phyloP scores from a whole-genome alignment of 306 rosid species.

The Glycine tomentella region DNA sequence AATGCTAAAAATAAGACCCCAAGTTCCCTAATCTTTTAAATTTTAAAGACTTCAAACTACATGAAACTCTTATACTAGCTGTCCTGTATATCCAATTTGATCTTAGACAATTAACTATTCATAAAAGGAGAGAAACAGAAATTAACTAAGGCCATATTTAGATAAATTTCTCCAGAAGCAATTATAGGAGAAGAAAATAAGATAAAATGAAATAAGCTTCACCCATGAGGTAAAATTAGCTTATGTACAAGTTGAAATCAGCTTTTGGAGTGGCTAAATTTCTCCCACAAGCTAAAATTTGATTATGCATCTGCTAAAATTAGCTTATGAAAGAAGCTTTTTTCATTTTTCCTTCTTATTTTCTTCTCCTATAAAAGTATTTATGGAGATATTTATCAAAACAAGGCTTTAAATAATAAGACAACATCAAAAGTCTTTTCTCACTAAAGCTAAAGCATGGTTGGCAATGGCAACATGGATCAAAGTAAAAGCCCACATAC shows the following conservation, averaged over 20 bases:
- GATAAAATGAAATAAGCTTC: too few relatives aligned
- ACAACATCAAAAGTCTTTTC: not conserved
- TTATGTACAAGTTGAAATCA: too few relatives aligned
- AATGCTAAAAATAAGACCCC: slow-evolving; percentile 11
- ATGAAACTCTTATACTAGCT: not conserved
- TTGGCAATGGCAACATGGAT: not conserved
- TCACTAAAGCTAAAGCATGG: not conserved
- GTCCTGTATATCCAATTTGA: not conserved
- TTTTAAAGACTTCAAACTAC: not conserved
- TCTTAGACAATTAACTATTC: not conserved
- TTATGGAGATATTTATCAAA: too few relatives aligned
- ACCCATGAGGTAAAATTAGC: too few relatives aligned
- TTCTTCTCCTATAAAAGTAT: too few relatives aligned
- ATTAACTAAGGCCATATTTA: not conserved
- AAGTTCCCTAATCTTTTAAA: not conserved
- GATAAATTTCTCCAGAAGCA: too few relatives aligned
- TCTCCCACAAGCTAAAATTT: too few relatives aligned
- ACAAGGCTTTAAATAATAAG: not conserved
- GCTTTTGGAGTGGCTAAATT: too few relatives aligned
- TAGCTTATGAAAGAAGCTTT: too few relatives aligned
- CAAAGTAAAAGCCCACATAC: not conserved
- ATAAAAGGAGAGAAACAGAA: slow-evolving; percentile 2
- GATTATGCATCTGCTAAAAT: too few relatives aligned
- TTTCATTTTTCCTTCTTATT: too few relatives aligned
- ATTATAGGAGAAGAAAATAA: too few relatives aligned